Conservation (phyloP, 208 protist species). For the Acanthamoeba lugdunensis region DNA sequence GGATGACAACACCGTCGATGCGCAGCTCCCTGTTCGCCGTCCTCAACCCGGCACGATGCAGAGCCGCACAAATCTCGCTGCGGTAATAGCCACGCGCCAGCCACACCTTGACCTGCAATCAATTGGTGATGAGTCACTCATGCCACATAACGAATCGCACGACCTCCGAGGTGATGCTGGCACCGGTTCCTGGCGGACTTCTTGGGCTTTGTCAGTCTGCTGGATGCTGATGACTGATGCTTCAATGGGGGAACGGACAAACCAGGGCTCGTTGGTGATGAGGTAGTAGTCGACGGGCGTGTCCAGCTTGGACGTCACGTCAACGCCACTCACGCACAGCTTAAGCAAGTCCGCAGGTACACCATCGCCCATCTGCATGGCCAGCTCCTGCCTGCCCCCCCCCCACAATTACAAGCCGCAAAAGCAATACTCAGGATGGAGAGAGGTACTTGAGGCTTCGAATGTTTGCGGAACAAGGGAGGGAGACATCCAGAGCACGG, state of each 20-base stretch:
- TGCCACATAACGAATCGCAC: too few species aligned
- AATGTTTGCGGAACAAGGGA: background rate
- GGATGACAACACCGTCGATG: background rate
- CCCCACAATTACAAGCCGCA: background rate
- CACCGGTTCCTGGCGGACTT: background rate
- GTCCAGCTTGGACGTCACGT: background rate
- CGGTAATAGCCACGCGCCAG: background rate
- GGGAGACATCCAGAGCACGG: background rate
- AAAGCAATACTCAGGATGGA: background rate
- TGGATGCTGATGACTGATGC: background rate
- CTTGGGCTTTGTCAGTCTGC: background rate
- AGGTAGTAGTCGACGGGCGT: background rate
- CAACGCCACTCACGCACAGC: background rate
- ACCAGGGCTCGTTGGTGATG: background rate
- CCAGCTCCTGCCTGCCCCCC: conserved; percentile 2
- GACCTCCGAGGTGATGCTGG: background rate
- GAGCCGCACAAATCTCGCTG: background rate
- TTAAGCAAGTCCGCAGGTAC: too few species aligned
- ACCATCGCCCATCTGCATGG: background rate
- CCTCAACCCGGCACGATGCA: background rate
- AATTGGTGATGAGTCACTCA: background rate
- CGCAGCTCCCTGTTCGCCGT: background rate
- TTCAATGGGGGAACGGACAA: conserved; percentile 1
- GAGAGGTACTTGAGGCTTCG: background rate
- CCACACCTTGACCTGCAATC: background rate